Evolutionary conservation across 768 basidiomycete species (phyloP).

Genomic region (Termitomyces sp.): DNA sequence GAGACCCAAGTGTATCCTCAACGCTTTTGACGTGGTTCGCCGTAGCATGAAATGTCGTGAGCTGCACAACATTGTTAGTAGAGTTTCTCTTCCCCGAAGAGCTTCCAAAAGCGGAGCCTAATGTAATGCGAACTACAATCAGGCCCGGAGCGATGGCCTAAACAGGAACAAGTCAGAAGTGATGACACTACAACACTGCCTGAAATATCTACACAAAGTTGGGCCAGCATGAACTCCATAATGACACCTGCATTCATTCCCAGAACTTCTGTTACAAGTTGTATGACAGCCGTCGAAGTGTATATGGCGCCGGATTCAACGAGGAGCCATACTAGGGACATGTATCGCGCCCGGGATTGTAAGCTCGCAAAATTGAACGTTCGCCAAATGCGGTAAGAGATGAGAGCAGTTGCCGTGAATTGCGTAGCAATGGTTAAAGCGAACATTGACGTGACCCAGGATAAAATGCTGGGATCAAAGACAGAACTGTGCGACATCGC

Average conservation of each 20-base stretch:
- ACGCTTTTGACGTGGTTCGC: not conserved
- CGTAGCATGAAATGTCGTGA: not conserved
- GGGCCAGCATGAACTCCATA: constrained; percentile 21
- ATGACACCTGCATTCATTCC: constrained; percentile 19
- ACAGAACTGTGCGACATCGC: constrained; percentile 17
- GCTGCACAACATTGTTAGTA: not conserved
- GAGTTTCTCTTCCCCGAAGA: not conserved
- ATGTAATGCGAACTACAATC: constrained; percentile 1
- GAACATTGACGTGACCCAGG: constrained; percentile 23
- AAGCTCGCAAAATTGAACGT: constrained; percentile 10
- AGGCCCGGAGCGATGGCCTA: constrained; percentile 10
- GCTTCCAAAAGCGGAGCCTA: not conserved
- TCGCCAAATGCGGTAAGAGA: constrained; percentile 19
- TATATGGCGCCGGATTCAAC: constrained; percentile 23
- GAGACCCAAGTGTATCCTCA: not conserved
- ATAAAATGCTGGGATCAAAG: constrained; percentile 20
- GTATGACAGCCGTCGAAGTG: constrained; percentile 21
- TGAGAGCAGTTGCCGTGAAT: constrained; percentile 19
- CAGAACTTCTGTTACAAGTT: constrained; percentile 6
- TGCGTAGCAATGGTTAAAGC: constrained; percentile 23
- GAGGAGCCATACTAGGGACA: constrained; percentile 19
- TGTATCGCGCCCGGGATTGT: constrained; percentile 13
- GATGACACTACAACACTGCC: not conserved
- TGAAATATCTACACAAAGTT: constrained; percentile 19
- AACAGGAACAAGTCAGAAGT: not conserved